Evolutionary conservation across 768 basidiomycete genomes (phyloP).

Genomic region (Tylopilus felleus): DNA sequence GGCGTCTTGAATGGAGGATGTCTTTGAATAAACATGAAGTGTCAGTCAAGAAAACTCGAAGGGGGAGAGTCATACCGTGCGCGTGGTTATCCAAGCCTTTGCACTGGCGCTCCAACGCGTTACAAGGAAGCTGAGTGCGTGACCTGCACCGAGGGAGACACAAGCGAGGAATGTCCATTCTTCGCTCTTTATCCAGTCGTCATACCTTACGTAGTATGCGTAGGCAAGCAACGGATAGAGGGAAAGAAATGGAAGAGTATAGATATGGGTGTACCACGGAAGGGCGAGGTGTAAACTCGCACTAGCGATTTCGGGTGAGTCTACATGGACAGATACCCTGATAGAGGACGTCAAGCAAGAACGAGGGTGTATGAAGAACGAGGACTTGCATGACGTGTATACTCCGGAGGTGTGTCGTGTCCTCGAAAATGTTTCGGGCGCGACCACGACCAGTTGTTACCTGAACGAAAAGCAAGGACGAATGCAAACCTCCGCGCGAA

Average conservation of each 20-base stretch:
- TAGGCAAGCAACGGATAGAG: constrained; percentile 84
- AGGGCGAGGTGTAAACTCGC: constrained; percentile 65
- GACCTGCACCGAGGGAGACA: constrained; percentile 77
- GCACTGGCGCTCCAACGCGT: constrained; percentile 87
- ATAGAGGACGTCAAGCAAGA: neutral
- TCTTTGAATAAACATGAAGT: constrained; percentile 34
- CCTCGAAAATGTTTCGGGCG: too few species aligned
- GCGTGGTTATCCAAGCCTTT: constrained; percentile 76
- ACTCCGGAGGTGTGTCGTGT: too few species aligned
- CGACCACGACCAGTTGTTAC: too few species aligned
- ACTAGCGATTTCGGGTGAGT: constrained; percentile 63
- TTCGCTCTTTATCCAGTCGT: constrained; percentile 86
- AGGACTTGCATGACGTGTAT: constrained; percentile 22
- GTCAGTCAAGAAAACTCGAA: neutral
- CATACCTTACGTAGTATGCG: constrained; percentile 89
- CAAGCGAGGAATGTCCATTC: constrained; percentile 98
- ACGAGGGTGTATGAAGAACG: neutral
- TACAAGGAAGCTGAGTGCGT: constrained; percentile 88
- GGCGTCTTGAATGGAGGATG: constrained; percentile 64
- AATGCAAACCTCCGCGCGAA: too few species aligned
- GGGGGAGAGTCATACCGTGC: constrained; percentile 45
- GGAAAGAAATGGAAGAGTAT: constrained; percentile 72
- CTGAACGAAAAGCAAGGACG: too few species aligned
- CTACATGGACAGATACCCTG: constrained; percentile 49
- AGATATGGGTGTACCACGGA: constrained; percentile 70